Base-by-base conservation (phyloP, 2,329 filamentous ascomycete species). In the Thyridium curvatum region DNA sequence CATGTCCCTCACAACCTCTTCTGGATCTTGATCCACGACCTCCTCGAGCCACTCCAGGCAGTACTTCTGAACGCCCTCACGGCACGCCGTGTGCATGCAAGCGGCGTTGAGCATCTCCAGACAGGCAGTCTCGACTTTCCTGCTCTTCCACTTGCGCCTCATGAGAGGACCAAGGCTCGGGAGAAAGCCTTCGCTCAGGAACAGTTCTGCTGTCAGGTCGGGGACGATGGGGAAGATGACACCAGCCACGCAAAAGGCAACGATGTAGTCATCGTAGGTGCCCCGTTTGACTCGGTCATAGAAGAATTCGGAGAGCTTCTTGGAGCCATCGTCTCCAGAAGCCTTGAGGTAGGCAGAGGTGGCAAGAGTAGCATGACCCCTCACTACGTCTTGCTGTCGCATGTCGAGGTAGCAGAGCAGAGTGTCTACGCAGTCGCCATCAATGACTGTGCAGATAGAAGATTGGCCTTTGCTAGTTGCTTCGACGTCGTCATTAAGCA, bases 171-270 rank as follows among this genome's bases (percentile, higher is more conserved):
- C 82, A 7, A 97, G 73, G 40, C 79, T 83, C 42, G 79, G 71
- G 34, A 96, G 69, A 53, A 98, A 97, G 3, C 87, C 87, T 48
- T 95, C 87, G 29, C 82, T 89, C 41, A 97, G 74, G 58, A 98
- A 96, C 30, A 97, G 70, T 42, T 80, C 72, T 3, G 86, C 74
- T 2, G 83, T 86, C 32, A 86, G 74, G 40, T 82, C 76, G 3
- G 88, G 84, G 3, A 86, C 79, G 38, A 98, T 76, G 2, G 93
- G 90, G 56, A 98, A 98, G 8, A 94, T 78, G 16, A 82, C 79
- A 2, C 89, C 80, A 6, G 89, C 88, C n/a, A 90, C 89, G 38
- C 90, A 97, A 59, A 96, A 97, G 6, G 90, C 90, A 36, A 93
- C 72, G 39, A 95, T 87, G 48, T 94, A 79, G 60, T 94, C 87